A percentile compares a stretch with the other conserved stretches of the same genome.
Evolutionary conservation across 495 filamentous ascomycete genomes (phyloP).

Genomic region (Lepidopterella palustris): DNA sequence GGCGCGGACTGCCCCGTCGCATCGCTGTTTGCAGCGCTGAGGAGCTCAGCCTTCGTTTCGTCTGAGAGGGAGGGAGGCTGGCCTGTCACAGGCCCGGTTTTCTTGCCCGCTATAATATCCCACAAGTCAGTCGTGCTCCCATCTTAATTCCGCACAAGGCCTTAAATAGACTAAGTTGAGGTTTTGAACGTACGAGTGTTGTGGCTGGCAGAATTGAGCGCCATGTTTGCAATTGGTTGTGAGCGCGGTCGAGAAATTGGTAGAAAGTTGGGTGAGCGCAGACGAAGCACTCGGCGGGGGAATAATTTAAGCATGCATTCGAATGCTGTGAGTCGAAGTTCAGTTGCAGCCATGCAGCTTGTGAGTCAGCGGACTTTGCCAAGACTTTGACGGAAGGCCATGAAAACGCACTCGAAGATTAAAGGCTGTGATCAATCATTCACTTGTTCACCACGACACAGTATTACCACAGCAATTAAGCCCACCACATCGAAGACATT

Average conservation of each 20-base stretch:
- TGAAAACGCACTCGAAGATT: background rate
- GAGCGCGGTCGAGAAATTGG: background rate
- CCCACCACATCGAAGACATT: background rate
- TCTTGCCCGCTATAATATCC: conserved; percentile 21
- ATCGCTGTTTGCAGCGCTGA: conserved; percentile 32
- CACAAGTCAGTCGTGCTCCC: conserved; percentile 1
- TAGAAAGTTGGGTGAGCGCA: conserved; percentile 17
- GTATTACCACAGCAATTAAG: background rate
- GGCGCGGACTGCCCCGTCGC: conserved; percentile 35
- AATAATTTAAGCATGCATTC: conserved; percentile 8
- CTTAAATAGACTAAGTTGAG: background rate
- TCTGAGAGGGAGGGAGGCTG: conserved; percentile 18
- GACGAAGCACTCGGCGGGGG: conserved; percentile 16
- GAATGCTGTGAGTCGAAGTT: background rate
- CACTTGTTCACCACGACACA: no score
- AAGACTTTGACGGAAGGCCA: background rate
- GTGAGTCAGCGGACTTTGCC: conserved; percentile 3
- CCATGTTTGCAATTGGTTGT: conserved; percentile 20
- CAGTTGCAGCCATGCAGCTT: background rate
- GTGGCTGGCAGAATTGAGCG: conserved; percentile 29
- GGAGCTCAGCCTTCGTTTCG: conserved; percentile 28
- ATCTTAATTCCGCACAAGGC: background rate
- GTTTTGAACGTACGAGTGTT: conserved; percentile 14
- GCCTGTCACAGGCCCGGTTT: conserved; percentile 28
- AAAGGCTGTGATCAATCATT: no score